Percentiles rank a stretch among this genome's conserved stretches.
Evolutionary conservation across 2,329 filamentous ascomycete genomes (phyloP).

Genomic region (Paracoccidioides lutzii): DNA sequence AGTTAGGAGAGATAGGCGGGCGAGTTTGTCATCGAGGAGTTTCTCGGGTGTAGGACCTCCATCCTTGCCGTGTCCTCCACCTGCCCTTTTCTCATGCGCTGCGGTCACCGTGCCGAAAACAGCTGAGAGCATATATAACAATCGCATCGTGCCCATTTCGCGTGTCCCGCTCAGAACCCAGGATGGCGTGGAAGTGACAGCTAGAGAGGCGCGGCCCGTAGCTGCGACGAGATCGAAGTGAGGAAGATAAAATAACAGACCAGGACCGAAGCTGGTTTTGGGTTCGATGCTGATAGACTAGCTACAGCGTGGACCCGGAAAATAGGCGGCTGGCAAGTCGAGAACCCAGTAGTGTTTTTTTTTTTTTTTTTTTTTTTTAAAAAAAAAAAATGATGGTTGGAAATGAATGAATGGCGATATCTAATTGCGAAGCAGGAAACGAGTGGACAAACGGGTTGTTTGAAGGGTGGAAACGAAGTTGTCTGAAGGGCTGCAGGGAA

Average conservation of each 20-base stretch:
- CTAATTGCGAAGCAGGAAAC: neutral
- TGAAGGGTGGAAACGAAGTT: neutral
- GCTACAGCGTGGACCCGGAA: neutral
- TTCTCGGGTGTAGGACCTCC: neutral
- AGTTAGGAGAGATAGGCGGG: conserved; percentile 49
- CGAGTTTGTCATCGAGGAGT: conserved; percentile 41
- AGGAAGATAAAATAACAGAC: neutral
- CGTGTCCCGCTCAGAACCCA: neutral
- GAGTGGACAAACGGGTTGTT: neutral
- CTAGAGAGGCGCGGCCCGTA: neutral
- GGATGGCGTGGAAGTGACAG: neutral
- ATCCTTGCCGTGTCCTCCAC: neutral
- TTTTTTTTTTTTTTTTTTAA: no score
- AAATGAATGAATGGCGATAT: neutral
- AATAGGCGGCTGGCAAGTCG: neutral
- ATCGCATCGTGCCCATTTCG: conserved; percentile 5
- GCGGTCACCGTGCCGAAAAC: neutral
- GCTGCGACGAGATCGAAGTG: neutral
- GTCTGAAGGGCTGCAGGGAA: neutral
- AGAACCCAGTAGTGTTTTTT: neutral
- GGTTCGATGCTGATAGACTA: neutral
- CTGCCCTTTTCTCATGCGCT: neutral
- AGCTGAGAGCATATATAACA: neutral
- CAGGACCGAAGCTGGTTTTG: neutral
- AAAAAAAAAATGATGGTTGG: neutral